Evolutionary conservation across 768 basidiomycete species (phyloP).

Genomic region (Boletus rubroflammeus): DNA sequence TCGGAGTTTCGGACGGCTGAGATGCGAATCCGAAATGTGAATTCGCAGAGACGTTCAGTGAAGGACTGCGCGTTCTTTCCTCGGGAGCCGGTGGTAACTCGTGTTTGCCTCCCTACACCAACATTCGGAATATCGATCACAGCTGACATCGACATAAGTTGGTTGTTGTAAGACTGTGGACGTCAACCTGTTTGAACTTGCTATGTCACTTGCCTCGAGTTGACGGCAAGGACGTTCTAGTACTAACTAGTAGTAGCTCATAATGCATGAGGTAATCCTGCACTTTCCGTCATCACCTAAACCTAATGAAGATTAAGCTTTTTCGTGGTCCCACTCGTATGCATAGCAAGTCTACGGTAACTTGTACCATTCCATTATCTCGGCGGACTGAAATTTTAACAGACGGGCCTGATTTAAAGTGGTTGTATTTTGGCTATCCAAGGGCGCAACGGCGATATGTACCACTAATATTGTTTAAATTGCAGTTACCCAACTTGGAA

Average conservation of each 20-base stretch:
- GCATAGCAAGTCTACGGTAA: too few relatives aligned
- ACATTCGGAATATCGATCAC: not conserved
- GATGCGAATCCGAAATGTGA: not conserved
- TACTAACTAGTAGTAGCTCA: too few relatives aligned
- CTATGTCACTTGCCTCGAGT: not conserved
- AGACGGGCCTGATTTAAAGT: not conserved
- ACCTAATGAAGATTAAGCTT: too few relatives aligned
- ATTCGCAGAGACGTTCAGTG: not conserved
- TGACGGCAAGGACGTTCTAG: not conserved
- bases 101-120: not conserved
- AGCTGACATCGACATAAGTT: not conserved
- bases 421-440: not conserved
- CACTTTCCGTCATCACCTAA: too few relatives aligned
- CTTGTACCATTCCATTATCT: not conserved
- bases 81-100: constrained; percentile 1
- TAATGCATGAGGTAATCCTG: too few relatives aligned
- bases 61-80: not conserved
- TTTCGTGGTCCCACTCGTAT: too few relatives aligned
- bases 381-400: not conserved
- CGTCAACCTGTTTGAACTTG: too few relatives aligned
- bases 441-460: not conserved
- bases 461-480: not conserved
- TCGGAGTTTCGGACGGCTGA: not conserved
- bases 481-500: not conserved
- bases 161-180: not conserved